A percentile compares a stretch with the other conserved stretches of the same genome.
Conservation (phyloP, 1,284 basidiomycete species). For the Fomitopsis betulina region DNA sequence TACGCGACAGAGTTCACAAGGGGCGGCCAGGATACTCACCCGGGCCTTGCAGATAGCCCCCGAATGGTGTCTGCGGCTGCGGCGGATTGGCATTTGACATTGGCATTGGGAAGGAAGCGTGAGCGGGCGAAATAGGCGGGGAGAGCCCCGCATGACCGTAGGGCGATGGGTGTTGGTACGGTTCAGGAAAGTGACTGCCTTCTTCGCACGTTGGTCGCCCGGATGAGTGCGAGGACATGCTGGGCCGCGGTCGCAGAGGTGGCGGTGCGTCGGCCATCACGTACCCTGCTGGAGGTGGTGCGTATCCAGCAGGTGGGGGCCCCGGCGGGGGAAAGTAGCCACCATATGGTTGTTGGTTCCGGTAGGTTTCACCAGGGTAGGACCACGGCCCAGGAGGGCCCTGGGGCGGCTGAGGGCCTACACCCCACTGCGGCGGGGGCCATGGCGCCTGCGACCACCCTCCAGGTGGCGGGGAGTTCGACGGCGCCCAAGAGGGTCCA, state of each 20-base stretch:
- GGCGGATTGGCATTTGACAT: background rate
- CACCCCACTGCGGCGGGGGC: conserved; percentile 44
- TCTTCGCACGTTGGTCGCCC: background rate
- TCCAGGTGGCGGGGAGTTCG: conserved; percentile 7
- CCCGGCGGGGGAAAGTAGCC: background rate
- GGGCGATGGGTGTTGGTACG: background rate
- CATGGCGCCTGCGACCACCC: conserved; percentile 34
- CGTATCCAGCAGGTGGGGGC: background rate
- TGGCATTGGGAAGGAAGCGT: background rate
- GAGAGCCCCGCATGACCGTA: background rate
- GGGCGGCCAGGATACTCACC: background rate
- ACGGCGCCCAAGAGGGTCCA: conserved; percentile 10
- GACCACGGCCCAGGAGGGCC: background rate
- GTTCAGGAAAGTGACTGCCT: background rate
- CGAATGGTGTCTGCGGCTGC: background rate
- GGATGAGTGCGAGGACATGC: background rate
- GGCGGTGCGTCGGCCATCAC: background rate
- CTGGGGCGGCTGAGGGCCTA: conserved; percentile 16
- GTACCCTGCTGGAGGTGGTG: background rate
- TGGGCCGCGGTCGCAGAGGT: background rate
- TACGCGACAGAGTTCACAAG: background rate
- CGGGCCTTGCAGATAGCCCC: background rate
- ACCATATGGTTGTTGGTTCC: conserved; percentile 2
- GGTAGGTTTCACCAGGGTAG: conserved; percentile 2
- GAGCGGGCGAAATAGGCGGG: background rate